These are phyloP conservation scores for Ascosphaera pollenicola DNA, from an alignment of 2,329 filamentous ascomycete genomes.

Conservation along the genomic window DNA sequence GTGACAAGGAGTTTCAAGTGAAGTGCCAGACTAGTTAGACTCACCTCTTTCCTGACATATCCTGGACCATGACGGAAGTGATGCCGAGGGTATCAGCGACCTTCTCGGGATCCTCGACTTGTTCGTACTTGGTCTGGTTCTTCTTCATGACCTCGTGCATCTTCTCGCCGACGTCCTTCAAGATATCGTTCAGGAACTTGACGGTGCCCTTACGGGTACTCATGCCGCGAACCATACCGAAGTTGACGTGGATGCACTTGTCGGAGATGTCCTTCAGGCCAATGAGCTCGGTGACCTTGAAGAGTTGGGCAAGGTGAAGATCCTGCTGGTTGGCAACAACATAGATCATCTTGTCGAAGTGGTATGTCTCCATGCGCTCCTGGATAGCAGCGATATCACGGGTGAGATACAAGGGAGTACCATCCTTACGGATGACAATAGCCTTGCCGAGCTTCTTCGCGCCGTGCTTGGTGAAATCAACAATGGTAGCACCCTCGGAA, in stretches of 20 bases:
- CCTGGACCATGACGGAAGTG: constrained; percentile 90
- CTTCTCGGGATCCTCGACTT: constrained; percentile 62
- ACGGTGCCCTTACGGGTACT: constrained; percentile 46
- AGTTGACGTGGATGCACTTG: constrained; percentile 41
- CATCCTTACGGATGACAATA: constrained; percentile 43
- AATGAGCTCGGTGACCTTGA: constrained; percentile 42
- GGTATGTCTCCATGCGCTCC: constrained; percentile 37
- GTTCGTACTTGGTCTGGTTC: constrained; percentile 75
- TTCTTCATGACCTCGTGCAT: constrained; percentile 97
- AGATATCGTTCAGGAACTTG: constrained; percentile 51
- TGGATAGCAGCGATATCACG: constrained; percentile 45
- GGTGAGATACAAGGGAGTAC: constrained; percentile 45
- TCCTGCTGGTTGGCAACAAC: constrained; percentile 43
- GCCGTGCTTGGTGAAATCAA: constrained; percentile 47
- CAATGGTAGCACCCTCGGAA: constrained; percentile 42
- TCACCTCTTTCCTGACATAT: constrained; percentile 85
- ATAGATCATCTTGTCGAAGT: constrained; percentile 48
- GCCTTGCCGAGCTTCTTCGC: constrained; percentile 46
- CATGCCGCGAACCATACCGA: constrained; percentile 45
- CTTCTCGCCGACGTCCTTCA: constrained; percentile 63
- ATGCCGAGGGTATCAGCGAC: constrained; percentile 81
- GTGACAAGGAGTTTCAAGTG: too few species aligned
- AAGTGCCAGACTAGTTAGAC: too few species aligned
- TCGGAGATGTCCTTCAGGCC: constrained; percentile 36
- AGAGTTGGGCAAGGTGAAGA: constrained; percentile 40